Evolutionary conservation across 176 grass and related monocot genomes (phyloP), one percentile per base, ranked within the genome.

Genomic region (Eragrostis nindensis): DNA sequence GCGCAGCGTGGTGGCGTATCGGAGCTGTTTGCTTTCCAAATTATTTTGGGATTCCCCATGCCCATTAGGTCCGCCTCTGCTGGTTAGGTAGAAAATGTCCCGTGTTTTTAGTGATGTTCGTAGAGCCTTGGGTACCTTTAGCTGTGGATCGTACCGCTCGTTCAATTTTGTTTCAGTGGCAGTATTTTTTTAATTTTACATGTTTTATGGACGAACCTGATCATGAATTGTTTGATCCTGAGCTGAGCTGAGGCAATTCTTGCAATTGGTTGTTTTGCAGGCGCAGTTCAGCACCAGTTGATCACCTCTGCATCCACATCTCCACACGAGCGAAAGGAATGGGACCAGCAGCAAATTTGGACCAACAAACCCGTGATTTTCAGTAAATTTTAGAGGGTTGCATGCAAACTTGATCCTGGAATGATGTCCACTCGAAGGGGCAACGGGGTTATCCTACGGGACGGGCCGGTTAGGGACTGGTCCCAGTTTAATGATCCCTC

Each of bases 381-480:
- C 73, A 89, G 57, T 25, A 72, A 36, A 72, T 82, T 77, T 11
- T 36, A 73, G 61, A 65, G 66, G 77, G 26, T 73, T 82, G 62
- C 60, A 90, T 82, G 88, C 83, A 57, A 40, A 19, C 60, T 66
- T 86, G 78, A 49, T 81, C 65, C 80, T 47, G 82, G 80, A 71
- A 98, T 95, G 95, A 65, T 83, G 82, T 95, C 88, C 41, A 79
- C 54, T 77, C 79, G 95, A 87, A 94, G 95, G 89, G 89, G 54
- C 78, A 80, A 62, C 0, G 80, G 76, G 19, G 32, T 36, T 70
- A 76, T 86, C 77, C 86, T 83, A 79, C 86, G 92, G 56, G 95
- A 92, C 15, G 92, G 87, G 18, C 86, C 83, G 2, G 56, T 56
- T 50, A 89, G 91, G 66, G 83, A 82, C 39, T 94, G 88, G 78